These are phyloP conservation scores for Testicularia cyperi DNA, from an alignment of 1,284 basidiomycete species.

Conservation along the genomic window DNA sequence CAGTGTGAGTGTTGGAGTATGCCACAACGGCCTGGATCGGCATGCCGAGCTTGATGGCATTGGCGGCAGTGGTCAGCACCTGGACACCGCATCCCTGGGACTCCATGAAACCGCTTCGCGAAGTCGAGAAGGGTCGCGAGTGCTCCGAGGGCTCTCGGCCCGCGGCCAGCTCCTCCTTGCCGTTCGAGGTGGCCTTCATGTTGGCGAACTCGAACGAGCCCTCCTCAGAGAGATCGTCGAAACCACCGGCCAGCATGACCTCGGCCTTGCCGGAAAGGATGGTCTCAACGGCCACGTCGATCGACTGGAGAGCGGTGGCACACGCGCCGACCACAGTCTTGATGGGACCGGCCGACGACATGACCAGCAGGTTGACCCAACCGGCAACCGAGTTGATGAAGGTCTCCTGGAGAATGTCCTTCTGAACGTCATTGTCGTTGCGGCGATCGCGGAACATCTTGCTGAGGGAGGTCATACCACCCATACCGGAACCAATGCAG, in stretches of 20 bases:
- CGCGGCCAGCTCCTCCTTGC: slow-evolving; percentile 94
- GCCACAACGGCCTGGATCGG: slow-evolving; percentile 90
- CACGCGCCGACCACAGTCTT: slow-evolving; percentile 99
- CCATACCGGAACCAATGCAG: slow-evolving; percentile 78
- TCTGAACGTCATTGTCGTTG: slow-evolving; percentile 95
- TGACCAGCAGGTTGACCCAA: slow-evolving; percentile 85
- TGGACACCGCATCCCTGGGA: slow-evolving; percentile 95
- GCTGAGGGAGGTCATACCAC: slow-evolving; percentile 69
- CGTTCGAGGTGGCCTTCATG: slow-evolving; percentile 98
- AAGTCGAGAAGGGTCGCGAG: slow-evolving; percentile 94
- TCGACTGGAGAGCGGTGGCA: slow-evolving; percentile 93
- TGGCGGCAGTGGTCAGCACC: slow-evolving; percentile 93
- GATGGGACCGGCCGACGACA: slow-evolving; percentile 72
- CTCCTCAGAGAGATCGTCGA: slow-evolving; percentile 96
- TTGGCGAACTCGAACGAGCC: slow-evolving; percentile 92
- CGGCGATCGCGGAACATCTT: slow-evolving; percentile 96
- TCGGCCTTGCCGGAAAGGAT: slow-evolving; percentile 94
- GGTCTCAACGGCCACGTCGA: slow-evolving; percentile 96
- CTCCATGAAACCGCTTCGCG: slow-evolving; percentile 75
- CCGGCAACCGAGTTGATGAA: slow-evolving; percentile 65
- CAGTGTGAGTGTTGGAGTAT: slow-evolving; percentile 93
- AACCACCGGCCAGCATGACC: slow-evolving; percentile 98
- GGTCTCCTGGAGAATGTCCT: slow-evolving; percentile 97
- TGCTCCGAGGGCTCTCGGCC: slow-evolving; percentile 96
- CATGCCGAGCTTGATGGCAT: slow-evolving; percentile 87